Base-by-base conservation (phyloP, 345 rosid genomes). In the Sapria himalayana region DNA sequence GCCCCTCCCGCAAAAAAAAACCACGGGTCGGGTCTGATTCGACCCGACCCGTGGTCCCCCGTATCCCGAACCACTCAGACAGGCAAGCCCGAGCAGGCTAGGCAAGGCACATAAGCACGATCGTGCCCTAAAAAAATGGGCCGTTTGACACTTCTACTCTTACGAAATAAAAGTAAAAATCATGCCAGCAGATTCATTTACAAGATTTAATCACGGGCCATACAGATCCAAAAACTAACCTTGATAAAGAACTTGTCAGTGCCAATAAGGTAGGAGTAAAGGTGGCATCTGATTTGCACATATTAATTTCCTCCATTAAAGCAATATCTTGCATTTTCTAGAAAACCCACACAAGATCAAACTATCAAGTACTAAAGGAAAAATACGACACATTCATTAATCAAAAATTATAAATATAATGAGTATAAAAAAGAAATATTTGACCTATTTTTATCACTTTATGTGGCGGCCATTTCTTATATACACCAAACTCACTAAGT, bases 251-350 rank as follows among this genome's bases (percentile, higher is more conserved):
- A 54, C 47, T 66, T 17, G 93, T 60, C 51, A 89, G 60, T 45
- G 93, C 95, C 77, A 89, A 52, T 37, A 82, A 61, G n/a, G 98
- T 76, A 3, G 78, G 84, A 22, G 66, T 72, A 21, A 58, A 38
- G 56, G 60, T 63, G 48, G 31, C 29, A 33, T 20, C 41, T 16
- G 73, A 67, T 50, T 57, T 31, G 25, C 43, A 41, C 33, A 89
- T 71, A 56, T 71, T 75, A 39, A 53, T 48, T 68, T 89, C 93
- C 52, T 89, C 95, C 41, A 71, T 74, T 50, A 77, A 66, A 65
- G 98, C 80, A 72, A 79, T 52, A 44, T 68, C 68, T 58, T 81
- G 60, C 65, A 81, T 62, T 39, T 47, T 75, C 97, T 86, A 16
- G n/a, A 40, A 33, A 45, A 9, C 12, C 12, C 15, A 1, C 33